Conservation (phyloP, 2,329 filamentous ascomycete species). For the Trichoderma arundinaceum region DNA sequence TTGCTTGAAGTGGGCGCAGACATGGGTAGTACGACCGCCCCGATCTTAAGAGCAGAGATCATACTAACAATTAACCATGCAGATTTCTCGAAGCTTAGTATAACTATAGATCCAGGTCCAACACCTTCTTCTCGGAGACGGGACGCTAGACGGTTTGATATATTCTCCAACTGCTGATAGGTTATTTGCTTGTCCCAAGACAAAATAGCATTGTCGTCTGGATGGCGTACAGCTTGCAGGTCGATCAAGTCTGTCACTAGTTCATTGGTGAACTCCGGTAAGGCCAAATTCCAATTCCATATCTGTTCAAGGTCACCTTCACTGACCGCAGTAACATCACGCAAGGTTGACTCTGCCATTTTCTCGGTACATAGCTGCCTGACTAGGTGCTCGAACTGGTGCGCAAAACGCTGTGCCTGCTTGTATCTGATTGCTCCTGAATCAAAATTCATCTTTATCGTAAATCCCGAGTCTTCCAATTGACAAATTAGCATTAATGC, state of each 20-base stretch:
- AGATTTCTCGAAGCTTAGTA: constrained; percentile 39
- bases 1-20: constrained; percentile 35
- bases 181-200: constrained; percentile 45
- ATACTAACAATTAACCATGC: constrained; percentile 36
- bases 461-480: not conserved
- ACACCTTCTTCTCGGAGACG: constrained; percentile 21
- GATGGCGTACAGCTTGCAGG: constrained; percentile 31
- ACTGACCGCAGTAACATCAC: constrained; percentile 22
- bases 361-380: constrained; percentile 20
- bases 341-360: constrained; percentile 5
- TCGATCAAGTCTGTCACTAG: constrained; percentile 33
- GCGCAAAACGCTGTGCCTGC: constrained; percentile 23
- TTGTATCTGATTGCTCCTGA: constrained; percentile 18
- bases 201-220: constrained; percentile 35
- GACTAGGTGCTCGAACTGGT: constrained; percentile 32
- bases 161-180: constrained; percentile 45
- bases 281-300: constrained; percentile 33
- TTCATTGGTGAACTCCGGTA: constrained; percentile 33
- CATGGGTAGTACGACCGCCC: constrained; percentile 38
- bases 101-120: constrained; percentile 36
- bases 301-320: constrained; percentile 33
- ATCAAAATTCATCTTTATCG: constrained; percentile 27
- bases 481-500: constrained; percentile 26
- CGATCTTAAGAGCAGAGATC: constrained; percentile 38
- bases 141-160: constrained; percentile 31